Conservation (phyloP, 805 yeast genomes). For the Suhomyces sp. region DNA sequence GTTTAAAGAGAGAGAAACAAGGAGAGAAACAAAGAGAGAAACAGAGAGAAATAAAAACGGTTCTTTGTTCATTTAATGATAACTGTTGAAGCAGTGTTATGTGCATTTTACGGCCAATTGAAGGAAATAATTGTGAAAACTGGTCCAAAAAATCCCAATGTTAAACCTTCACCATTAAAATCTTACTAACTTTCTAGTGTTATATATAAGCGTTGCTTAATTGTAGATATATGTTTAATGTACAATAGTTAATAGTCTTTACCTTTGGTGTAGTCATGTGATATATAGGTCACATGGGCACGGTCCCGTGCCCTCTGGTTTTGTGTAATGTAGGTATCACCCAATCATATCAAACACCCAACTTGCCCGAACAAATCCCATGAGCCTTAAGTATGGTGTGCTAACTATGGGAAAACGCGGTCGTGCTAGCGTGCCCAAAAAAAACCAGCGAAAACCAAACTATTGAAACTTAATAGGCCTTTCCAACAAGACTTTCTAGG, state of each 20-base stretch:
- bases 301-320: neutral
- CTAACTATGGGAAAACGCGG: neutral
- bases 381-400: constrained; percentile 2
- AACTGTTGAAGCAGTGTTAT: constrained; percentile 36
- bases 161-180: neutral
- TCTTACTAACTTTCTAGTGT: constrained; percentile 31
- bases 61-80: neutral
- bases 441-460: constrained; percentile 3
- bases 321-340: constrained; percentile 6
- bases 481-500: too few species aligned
- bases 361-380: constrained; percentile 4
- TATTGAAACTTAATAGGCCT: constrained; percentile 1
- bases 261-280: neutral
- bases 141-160: too few species aligned
- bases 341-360: constrained; percentile 21
- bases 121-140: too few species aligned
- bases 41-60: neutral
- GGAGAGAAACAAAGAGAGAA: neutral
- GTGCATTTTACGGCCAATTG: constrained; percentile 37
- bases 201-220: constrained; percentile 42
- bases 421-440: constrained; percentile 5
- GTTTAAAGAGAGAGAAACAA: neutral
- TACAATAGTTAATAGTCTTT: constrained; percentile 3
- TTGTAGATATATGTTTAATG: constrained; percentile 1
- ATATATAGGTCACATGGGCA: neutral